Base-by-base conservation (phyloP, 2,329 filamentous ascomycete genomes). In the Helicocarpus griseus region DNA sequence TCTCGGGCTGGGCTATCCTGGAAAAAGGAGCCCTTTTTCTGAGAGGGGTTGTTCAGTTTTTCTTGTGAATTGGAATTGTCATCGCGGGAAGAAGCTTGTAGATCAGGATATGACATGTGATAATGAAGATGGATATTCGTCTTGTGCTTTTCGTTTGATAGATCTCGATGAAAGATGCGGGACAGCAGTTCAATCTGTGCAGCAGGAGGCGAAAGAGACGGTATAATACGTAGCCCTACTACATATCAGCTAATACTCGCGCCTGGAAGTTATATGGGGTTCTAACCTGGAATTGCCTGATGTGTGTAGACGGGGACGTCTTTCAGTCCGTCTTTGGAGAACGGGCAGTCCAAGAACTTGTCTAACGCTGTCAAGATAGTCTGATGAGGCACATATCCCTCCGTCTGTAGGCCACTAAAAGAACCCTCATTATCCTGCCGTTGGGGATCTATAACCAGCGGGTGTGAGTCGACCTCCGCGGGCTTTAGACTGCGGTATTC, bases 121-220 rank as follows among this genome's bases (percentile, higher is more conserved):
- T 91, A 88, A 69, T 94, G 87, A 1, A 89, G 76, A 68, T 94
- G 86, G n/a, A 97, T 73, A 67, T 97, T 98, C 49, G 90, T 97
- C 62, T 86, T 80, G 65, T 97, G 89, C 3, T 73, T 65, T 2
- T 82, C 80, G 57, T 86, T 80, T 54, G 82, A 82, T 14, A 95
- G 78, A 65, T 95, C 86, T 48, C 79, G 78, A 69, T 94, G 87
- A 28, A 96, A 74, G 56, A 95, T 77, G 50, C 80, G 81, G 41
- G 81, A 80, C 4, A 97, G 76, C 2, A 97, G 75, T 35, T 73
- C 70, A 53, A 76, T 72, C 65, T 98, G 93, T 13, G 87, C 74
- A 5, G 72, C 61, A 14, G 79, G 77, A 4, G 89, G 84, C 8
- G 97, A 71, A 7, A 97, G 73, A 24, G 78, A 78, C 11, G 90